Evolutionary conservation across 768 basidiomycete genomes (phyloP), one percentile per base, ranked within the genome.

Genomic region (Phylloporus rhodoxanthus): DNA sequence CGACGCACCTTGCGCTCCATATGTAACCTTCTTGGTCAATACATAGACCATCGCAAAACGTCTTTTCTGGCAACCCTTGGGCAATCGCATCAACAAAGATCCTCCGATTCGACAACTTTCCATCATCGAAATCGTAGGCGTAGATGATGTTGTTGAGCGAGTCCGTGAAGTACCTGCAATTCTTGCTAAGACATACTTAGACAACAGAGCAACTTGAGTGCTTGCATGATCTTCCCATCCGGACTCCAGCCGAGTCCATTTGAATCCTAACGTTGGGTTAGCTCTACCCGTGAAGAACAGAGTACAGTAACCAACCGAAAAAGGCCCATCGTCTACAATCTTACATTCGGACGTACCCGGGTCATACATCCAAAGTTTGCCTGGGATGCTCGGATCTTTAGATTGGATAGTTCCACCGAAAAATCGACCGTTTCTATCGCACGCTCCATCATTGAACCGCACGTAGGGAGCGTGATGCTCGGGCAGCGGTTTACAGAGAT

Each of bases 391-490:
- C 43, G 71, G 72, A 43, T 75, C 71, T 56, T 72, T 67, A 45
- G 76, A 79, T 45, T 55, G 75, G 43, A 85, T 61, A 0, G 83
- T 81, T n/a, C 84, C 84, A 20, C 81, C 80, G 56, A 85, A 78
- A 62, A 80, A 85, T 36, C 82, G 75, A 6, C 84, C 84, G 56
- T 73, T 68, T 50, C 68, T 73, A 57, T 85, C 83, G 59, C 85
- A 86, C 2, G 73, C 82, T 30, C 83, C 85, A 57, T 85, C 84
- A 66, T 87, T 85, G 68, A 86, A 84, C 37, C 84, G 75, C 25
- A 75, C 78, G 53, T 76, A 68, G 3, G 69, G 63, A 10, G 58
- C 56, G 32, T 77, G 68, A 20, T 69, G 60, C 9, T 62, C 55
- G n/a, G 73, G 66, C 7, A 85, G 58, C 11, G 84, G 82, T 63